Percentiles rank a stretch among this genome's conserved stretches.
Conservation (phyloP, 805 yeast species). For the Myxozyma sirexii region DNA sequence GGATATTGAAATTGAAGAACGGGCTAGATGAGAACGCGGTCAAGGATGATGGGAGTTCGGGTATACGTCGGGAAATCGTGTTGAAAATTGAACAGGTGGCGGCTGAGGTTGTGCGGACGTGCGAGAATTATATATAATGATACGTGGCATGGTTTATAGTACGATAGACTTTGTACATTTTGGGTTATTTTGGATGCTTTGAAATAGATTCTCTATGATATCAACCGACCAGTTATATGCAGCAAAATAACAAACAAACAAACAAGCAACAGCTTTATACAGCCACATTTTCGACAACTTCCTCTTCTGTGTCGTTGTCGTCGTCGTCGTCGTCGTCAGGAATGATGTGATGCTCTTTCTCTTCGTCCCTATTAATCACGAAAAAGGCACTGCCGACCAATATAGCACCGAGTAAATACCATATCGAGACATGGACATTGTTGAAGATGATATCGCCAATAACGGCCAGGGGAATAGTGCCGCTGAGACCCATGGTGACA, state of each 20-base stretch:
- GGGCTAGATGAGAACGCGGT: conserved; percentile 8
- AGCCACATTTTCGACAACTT: neutral
- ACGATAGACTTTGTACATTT: neutral
- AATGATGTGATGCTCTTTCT: conserved; percentile 50
- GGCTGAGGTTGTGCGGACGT: conserved; percentile 10
- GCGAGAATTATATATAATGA: neutral
- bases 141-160: neutral
- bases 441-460: conserved; percentile 81
- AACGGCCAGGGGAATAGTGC: conserved; percentile 94
- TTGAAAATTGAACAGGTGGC: conserved; percentile 17
- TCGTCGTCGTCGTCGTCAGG: neutral
- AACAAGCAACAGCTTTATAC: neutral
- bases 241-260: neutral
- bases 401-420: conserved; percentile 77
- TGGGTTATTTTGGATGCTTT: too few relatives aligned
- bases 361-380: conserved; percentile 77
- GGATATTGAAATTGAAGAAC: conserved; percentile 13
- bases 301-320: too few relatives aligned
- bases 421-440: conserved; percentile 58
- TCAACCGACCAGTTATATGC: too few relatives aligned
- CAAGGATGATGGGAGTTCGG: neutral
- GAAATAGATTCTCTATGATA: too few relatives aligned
- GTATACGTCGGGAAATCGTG: conserved; percentile 10
- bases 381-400: conserved; percentile 82
- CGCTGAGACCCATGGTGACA: conserved; percentile 90